Conservation (phyloP, 306 rosid genomes). For the Glycyrrhiza uralensis region DNA sequence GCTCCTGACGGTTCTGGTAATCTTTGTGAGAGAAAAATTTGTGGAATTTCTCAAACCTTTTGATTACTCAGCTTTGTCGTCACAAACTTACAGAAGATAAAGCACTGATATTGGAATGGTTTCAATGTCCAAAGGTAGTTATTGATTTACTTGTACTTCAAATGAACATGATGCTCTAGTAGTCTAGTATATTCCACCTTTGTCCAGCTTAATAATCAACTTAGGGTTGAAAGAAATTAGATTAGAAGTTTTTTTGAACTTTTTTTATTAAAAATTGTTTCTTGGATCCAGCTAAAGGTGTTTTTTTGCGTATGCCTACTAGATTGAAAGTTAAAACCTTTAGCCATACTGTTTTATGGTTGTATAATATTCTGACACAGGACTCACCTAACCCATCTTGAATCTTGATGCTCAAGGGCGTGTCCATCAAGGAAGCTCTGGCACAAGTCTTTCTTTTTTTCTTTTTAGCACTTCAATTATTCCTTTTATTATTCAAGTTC, state of each 20-base stretch:
- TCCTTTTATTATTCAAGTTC: not conserved
- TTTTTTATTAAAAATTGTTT: not conserved
- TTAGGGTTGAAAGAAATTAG: not conserved
- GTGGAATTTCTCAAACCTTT: not conserved
- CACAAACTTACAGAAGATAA: not conserved
- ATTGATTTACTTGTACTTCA: not conserved
- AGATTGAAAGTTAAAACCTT: slow-evolving; percentile 8
- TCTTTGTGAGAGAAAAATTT: not conserved
- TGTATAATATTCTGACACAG: not conserved
- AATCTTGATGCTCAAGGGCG: slow-evolving; percentile 24
- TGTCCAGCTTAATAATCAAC: not conserved
- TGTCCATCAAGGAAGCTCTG: slow-evolving; percentile 22
- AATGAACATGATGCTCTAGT: not conserved
- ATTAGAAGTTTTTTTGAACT: not conserved
- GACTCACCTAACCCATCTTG: slow-evolving; percentile 27
- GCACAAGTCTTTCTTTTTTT: slow-evolving; percentile 13
- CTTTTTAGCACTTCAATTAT: not conserved
- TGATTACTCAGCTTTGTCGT: not conserved
- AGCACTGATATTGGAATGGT: not conserved
- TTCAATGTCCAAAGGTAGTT: not conserved
- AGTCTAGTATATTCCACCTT: not conserved
- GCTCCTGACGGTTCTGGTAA: not conserved
- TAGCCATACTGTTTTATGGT: not conserved
- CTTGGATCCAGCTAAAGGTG: not conserved
- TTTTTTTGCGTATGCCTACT: not conserved